Evolutionary conservation across 2,329 filamentous ascomycete genomes (phyloP), one percentile per base, ranked within the genome.

Genomic region (Microascus cirrosus): DNA sequence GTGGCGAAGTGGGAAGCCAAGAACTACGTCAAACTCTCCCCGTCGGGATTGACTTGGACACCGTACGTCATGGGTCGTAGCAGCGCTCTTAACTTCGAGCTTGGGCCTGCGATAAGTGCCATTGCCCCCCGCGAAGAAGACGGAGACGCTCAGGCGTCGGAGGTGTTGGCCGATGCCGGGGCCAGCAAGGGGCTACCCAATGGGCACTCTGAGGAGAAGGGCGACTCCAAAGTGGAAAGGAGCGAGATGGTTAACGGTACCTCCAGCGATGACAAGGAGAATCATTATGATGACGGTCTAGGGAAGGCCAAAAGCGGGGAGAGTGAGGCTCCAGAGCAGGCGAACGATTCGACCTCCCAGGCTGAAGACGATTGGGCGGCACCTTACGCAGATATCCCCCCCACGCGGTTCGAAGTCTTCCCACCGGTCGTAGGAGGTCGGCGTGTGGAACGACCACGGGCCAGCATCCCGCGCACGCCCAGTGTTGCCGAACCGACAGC

Each of bases 1-100:
- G 88, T 96, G 60, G 81, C 83, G 35, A 94, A 93, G 62, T 96
- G 93, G 83, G 89, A 96, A 67, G 80, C 81, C 54, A 96, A 96
- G 68, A 85, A 87, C 11, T 95, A 96, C 63, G 89, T 96, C 24
- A 87, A 85, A 65, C 81, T 99, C 39, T 88, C 94, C 63, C 83
- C 88, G 0, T 84, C 87, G 52, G 85, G 85, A 20, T 78, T 99
- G 28, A 87, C 92, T 12, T 99, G 94, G 94, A 96, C 92, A 15
- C 94, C 94, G 0, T 99, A 96, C 69, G 85, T 97, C 50, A 97
- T 96, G 91, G 93, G 94, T 28, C 84, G 90, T 61, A 87, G 83
- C 69, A 92, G 88, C 63, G 83, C 87, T 39, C 87, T 86, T 3
- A 89, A 90, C 65, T 93, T 94, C 65, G 90, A 95, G 67, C 82